Percentiles rank a stretch among this genome's conserved stretches.
phyloP scores from a whole-genome alignment of 306 rosid species.

The Casuarina equisetifolia region DNA sequence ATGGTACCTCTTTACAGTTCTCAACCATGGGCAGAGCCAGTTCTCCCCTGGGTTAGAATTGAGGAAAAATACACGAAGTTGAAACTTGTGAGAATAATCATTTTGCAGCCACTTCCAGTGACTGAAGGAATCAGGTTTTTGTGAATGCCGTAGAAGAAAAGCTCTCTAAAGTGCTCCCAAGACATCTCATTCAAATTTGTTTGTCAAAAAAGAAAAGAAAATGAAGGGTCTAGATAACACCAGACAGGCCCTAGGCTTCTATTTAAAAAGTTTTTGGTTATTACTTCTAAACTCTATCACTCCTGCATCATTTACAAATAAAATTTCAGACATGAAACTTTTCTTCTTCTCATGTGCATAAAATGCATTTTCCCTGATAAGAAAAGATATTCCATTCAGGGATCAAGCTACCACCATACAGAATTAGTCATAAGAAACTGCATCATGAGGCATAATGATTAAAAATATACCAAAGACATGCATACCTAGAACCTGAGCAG shows the following conservation, averaged over 20 bases:
- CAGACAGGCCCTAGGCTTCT: neutral
- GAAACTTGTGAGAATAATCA: neutral
- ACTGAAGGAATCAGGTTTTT: neutral
- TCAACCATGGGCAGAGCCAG: neutral
- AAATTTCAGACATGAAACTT: neutral
- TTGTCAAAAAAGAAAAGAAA: neutral
- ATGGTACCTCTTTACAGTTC: neutral
- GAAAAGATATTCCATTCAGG: neutral
- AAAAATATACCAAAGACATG: neutral
- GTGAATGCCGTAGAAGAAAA: too few relatives aligned
- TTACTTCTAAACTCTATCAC: neutral
- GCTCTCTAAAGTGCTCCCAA: neutral
- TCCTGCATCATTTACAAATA: neutral
- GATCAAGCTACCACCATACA: neutral
- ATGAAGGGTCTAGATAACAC: neutral
- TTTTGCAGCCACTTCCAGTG: neutral
- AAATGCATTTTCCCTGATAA: neutral
- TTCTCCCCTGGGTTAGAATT: neutral
- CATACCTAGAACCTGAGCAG: constrained; percentile 79
- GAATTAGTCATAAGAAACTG: neutral
- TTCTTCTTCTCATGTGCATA: neutral
- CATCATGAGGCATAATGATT: neutral
- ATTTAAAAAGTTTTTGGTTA: neutral
- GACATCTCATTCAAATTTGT: neutral
- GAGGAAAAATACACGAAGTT: neutral